Evolutionary conservation across 2,329 filamentous ascomycete genomes (phyloP), one percentile per base, ranked within the genome.

Genomic region (Teratosphaeria viscida): DNA sequence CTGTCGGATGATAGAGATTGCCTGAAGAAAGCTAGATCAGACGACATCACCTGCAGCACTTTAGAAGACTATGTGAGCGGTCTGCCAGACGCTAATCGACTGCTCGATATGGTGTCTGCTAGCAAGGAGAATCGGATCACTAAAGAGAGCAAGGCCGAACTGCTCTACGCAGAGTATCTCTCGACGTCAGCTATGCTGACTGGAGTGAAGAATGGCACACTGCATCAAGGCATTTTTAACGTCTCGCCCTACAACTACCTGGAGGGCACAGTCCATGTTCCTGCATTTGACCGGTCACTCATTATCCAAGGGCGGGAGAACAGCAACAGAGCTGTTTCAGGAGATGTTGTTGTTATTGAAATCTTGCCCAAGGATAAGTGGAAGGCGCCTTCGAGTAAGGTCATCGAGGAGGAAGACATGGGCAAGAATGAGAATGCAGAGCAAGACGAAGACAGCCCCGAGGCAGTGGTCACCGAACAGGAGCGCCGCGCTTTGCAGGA

Each of bases 241-340:
- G 90, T 97, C 32, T 97, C 94, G 7, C 90, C 90, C 0, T 99
- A 97, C 80, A 99, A 99, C 77, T 99, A 97, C 68, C 81, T 99
- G 11, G 94, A 99, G 73, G 94, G 90, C 1, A 91, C 90, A 0
- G 88, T 97, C 63, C 87, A 92, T 67, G 91, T 95, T 0, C 85
- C 92, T 0, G 85, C 92, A 4, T 99, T 99, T 69, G 87, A 94
- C 61, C 95, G 94, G 68, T 82, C 91, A 1, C 82, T 99, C 34
- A 80, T 99, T 16, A 83, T 99, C 54, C 81, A 97, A 16, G 94
- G 94, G 12, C 84, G 94, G 62, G 94, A 99, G 70, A 96, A 95
- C 74, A 96, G 95, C 78, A 99, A 97, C 75, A 84, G 94, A 65
- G 86, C 92, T 27, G 86, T 99, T 23, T 90, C 94, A 61, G 92